These are phyloP conservation scores for Inonotus obliquus DNA, from an alignment of 1,284 basidiomycete species.

Conservation along the genomic window DNA sequence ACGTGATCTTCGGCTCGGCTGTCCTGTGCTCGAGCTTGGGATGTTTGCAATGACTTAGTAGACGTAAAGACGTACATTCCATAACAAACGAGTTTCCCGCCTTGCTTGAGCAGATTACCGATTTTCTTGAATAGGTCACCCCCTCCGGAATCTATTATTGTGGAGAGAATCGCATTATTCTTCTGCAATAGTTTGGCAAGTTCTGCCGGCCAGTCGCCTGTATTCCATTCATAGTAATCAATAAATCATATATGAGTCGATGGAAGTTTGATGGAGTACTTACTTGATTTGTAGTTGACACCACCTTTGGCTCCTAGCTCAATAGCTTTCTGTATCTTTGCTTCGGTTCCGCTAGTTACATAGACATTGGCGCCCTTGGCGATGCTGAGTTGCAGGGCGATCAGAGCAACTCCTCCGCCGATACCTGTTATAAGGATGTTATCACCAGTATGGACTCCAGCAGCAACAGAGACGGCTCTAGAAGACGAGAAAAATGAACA, in stretches of 20 bases:
- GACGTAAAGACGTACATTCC: slow-evolving; percentile 54
- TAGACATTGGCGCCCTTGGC: slow-evolving; percentile 77
- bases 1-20: slow-evolving; percentile 51
- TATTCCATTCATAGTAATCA: not conserved
- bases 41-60: slow-evolving; percentile 17
- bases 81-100: slow-evolving; percentile 72
- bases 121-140: slow-evolving; percentile 67
- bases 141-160: slow-evolving; percentile 80
- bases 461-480: slow-evolving; percentile 73
- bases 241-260: not conserved
- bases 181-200: slow-evolving; percentile 48
- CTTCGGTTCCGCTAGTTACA: slow-evolving; percentile 71
- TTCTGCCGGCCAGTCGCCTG: slow-evolving; percentile 62
- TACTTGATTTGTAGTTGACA: slow-evolving; percentile 67
- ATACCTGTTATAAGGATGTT: slow-evolving; percentile 78
- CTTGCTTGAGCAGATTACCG: slow-evolving; percentile 55
- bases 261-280: slow-evolving; percentile 22
- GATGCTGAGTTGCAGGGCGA: slow-evolving; percentile 73
- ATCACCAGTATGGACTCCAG: slow-evolving; percentile 55
- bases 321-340: slow-evolving; percentile 68
- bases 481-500: not conserved
- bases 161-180: slow-evolving; percentile 45
- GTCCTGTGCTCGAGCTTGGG: slow-evolving; percentile 48
- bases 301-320: slow-evolving; percentile 76
- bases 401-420: slow-evolving; percentile 80